phyloP scores from a whole-genome alignment of 768 basidiomycete species.

The Tulasnella sp. region DNA sequence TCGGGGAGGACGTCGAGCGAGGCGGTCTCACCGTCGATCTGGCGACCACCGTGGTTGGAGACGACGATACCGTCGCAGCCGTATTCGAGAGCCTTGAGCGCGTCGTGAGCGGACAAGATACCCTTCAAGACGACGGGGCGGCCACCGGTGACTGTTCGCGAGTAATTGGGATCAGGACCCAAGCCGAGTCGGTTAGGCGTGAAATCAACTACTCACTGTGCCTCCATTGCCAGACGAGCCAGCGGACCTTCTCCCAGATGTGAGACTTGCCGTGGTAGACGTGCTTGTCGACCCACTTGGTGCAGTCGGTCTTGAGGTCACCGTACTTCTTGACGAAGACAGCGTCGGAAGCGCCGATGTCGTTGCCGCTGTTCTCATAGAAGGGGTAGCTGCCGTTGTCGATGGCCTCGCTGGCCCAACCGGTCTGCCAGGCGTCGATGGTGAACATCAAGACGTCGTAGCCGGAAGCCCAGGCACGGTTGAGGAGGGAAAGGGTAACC shows the following conservation, averaged over 20 bases:
- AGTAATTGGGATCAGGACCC: not conserved
- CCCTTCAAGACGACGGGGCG: conserved; percentile 68
- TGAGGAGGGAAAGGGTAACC: not conserved
- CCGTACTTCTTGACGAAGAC: conserved; percentile 34
- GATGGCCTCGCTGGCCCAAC: conserved; percentile 40
- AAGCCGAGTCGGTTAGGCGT: not conserved
- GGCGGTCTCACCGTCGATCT: conserved; percentile 67
- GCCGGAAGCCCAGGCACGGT: conserved; percentile 13
- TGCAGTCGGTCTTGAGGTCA: not conserved
- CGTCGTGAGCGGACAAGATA: conserved; percentile 65
- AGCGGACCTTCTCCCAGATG: conserved; percentile 67
- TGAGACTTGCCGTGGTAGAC: conserved; percentile 58
- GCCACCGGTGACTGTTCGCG: not conserved
- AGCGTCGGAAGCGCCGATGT: conserved; percentile 34
- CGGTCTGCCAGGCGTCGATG: conserved; percentile 18
- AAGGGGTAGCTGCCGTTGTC: conserved; percentile 48
- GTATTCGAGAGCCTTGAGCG: conserved; percentile 61
- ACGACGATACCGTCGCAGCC: conserved; percentile 71
- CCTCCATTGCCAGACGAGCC: conserved; percentile 64
- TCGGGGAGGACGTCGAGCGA: conserved; percentile 66
- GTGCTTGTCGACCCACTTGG: conserved; percentile 21
- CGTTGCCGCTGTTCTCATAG: conserved; percentile 30
- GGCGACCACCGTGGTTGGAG: conserved; percentile 59
- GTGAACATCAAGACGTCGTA: conserved; percentile 19
- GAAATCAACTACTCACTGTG: conserved; percentile 44